Conservation (phyloP, 106 monocot species). For the Dactylorhiza incarnata region DNA sequence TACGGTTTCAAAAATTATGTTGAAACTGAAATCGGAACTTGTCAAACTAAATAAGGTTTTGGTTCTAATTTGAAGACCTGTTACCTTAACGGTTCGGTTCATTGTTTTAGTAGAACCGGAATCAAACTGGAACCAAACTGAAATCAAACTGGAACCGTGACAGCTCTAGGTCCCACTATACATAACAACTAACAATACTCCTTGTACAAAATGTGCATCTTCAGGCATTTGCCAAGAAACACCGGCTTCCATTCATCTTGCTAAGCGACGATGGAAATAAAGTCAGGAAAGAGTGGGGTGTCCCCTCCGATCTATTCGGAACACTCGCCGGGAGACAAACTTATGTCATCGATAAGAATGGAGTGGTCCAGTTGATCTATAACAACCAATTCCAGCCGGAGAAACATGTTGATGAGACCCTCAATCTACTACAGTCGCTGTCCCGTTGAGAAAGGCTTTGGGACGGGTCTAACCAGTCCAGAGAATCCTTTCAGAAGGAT, state of each 20-base stretch:
- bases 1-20: too few relatives aligned
- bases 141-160: too few relatives aligned
- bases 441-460: too few relatives aligned
- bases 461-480: too few relatives aligned
- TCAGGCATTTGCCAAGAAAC: conserved; percentile 4
- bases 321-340: neutral
- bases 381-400: conserved; percentile 99
- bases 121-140: too few relatives aligned
- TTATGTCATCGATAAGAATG: conserved; percentile 78
- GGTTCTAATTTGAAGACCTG: too few relatives aligned
- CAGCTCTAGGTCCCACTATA: too few relatives aligned
- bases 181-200: neutral
- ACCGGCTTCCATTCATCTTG: conserved; percentile 4
- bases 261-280: conserved; percentile 47
- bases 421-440: conserved; percentile 52
- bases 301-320: neutral
- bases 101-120: too few relatives aligned
- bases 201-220: neutral
- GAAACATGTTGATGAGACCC: conserved; percentile 90
- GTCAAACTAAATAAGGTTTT: too few relatives aligned
- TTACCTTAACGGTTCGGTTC: too few relatives aligned
- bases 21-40: too few relatives aligned
- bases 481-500: too few relatives aligned
- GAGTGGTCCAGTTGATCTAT: conserved; percentile 76
- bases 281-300: conserved; percentile 18